Evolutionary conservation across 2,329 filamentous ascomycete species (phyloP), one percentile per base, ranked within the genome.

Genomic region (Cyphellophora europaea): DNA sequence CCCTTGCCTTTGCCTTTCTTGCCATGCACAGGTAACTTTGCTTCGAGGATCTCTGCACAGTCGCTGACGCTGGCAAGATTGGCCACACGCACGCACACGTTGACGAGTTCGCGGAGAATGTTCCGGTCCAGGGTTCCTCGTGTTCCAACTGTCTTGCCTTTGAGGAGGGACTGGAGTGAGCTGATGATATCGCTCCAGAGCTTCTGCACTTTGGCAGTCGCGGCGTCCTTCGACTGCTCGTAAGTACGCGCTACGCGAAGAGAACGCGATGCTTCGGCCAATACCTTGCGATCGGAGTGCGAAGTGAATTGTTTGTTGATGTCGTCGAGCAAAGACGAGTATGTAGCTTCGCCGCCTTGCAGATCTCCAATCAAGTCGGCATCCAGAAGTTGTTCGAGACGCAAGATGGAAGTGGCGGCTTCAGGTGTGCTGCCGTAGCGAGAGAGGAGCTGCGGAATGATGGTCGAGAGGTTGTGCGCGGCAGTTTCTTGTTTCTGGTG

Each of bases 281-380:
- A 69, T 12, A 96, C 88, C 36, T 75, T 74, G 49, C 84, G 82
- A 51, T 93, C 85, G 28, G 84, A 83, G 53, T 98, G 91, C n/a
- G 86, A 78, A 49, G 82, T 78, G 61, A 98, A 96, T 50, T 98
- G 91, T 38, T 85, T 86, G 56, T 84, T 87, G 49, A 96, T 86
- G 51, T 95, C 88, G 48, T 94, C 87, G 2, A 98, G 67, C 18
- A 96, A 65, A 14, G 80, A 77, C 5, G 79, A 75, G 53, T 93
- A 93, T 2, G 78, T 80, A 2, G 81, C 79, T 1, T 85, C 77
- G 46, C 93, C 86, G 54, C 94, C 87, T 33, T 88, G 80, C 23
- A 96, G 66, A 51, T 93, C 84, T 53, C 88, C 81, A 53, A 96
- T 93, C 14, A 88, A 74, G 27, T 89, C 82, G 1, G 95, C 71